Conservation (phyloP, 2,329 filamentous ascomycete genomes). For the Colletotrichum siamense region DNA sequence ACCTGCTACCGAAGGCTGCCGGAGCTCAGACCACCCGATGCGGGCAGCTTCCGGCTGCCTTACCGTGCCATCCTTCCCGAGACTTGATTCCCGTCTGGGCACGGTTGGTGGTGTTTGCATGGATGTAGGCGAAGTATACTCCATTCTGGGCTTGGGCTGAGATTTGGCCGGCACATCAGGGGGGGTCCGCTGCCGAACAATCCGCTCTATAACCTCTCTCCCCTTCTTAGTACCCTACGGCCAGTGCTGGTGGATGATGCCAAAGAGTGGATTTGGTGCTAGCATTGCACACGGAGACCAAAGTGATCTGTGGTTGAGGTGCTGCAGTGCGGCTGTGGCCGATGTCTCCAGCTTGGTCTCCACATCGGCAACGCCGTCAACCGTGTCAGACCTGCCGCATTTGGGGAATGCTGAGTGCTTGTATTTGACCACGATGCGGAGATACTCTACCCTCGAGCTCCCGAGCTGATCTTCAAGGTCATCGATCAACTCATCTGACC, state of each 20-base stretch:
- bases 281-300: slow-evolving; percentile 54
- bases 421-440: slow-evolving; percentile 59
- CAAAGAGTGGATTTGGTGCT: slow-evolving; percentile 43
- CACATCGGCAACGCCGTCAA: slow-evolving; percentile 40
- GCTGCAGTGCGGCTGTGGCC: slow-evolving; percentile 54
- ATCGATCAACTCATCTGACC: slow-evolving; percentile 61
- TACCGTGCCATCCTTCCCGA: not conserved
- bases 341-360: slow-evolving; percentile 59
- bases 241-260: slow-evolving; percentile 53
- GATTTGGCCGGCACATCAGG: not conserved
- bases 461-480: slow-evolving; percentile 65
- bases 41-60: not conserved
- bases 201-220: slow-evolving; percentile 43
- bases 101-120: not conserved
- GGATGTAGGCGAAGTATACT: not conserved
- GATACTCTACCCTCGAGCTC: slow-evolving; percentile 50
- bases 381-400: slow-evolving; percentile 25
- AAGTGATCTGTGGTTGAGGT: slow-evolving; percentile 51
- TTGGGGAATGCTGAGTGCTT: slow-evolving; percentile 60
- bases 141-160: not conserved
- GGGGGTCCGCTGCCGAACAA: slow-evolving; percentile 23
- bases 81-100: slow-evolving; percentile 15
- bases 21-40: not conserved
- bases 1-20: not conserved
- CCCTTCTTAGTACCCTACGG: slow-evolving; percentile 56